Conservation (phyloP, 2,329 filamentous ascomycete species). For the Fusarium sp. region DNA sequence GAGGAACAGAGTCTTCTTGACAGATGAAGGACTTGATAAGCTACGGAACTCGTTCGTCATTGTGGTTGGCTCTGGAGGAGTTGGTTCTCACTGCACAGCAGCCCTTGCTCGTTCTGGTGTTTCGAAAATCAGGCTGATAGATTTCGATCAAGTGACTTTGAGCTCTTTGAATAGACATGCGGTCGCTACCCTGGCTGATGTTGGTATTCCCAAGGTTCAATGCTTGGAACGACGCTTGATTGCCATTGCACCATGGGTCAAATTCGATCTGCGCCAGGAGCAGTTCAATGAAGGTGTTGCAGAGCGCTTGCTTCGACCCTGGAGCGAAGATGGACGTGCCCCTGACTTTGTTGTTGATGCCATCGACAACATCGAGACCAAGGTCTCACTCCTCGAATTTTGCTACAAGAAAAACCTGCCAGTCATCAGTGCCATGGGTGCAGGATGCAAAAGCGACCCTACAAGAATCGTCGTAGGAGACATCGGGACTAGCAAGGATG, state of each 20-base stretch:
- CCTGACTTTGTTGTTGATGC: conserved; percentile 95
- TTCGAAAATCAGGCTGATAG: conserved; percentile 84
- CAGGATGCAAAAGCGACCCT: conserved; percentile 87
- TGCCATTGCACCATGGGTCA: conserved; percentile 89
- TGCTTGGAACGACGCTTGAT: conserved; percentile 82
- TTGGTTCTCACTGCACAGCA: conserved; percentile 89
- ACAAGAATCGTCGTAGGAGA: conserved; percentile 91
- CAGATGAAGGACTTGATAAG: conserved; percentile 78
- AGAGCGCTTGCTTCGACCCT: conserved; percentile 70
- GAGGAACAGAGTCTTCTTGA: conserved; percentile 90
- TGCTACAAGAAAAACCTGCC: conserved; percentile 80
- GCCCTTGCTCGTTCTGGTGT: conserved; percentile 90
- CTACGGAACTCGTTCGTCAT: conserved; percentile 85
- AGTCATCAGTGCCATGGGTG: conserved; percentile 95
- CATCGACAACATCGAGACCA: conserved; percentile 98
- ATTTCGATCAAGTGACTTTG: conserved; percentile 97
- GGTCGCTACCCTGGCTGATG: conserved; percentile 90
- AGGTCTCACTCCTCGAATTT: conserved; percentile 88
- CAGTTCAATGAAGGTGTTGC: conserved; percentile 78
- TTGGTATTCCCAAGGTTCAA: conserved; percentile 90
- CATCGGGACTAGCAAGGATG: conserved; percentile 86
- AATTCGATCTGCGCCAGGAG: conserved; percentile 85
- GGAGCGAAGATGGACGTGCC: conserved; percentile 65
- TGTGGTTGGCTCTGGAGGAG: conserved; percentile 91
- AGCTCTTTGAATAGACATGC: conserved; percentile 96